These are phyloP conservation scores for Conoideocrella luteorostrata DNA, from an alignment of 2,329 filamentous ascomycete genomes.

Conservation along the genomic window DNA sequence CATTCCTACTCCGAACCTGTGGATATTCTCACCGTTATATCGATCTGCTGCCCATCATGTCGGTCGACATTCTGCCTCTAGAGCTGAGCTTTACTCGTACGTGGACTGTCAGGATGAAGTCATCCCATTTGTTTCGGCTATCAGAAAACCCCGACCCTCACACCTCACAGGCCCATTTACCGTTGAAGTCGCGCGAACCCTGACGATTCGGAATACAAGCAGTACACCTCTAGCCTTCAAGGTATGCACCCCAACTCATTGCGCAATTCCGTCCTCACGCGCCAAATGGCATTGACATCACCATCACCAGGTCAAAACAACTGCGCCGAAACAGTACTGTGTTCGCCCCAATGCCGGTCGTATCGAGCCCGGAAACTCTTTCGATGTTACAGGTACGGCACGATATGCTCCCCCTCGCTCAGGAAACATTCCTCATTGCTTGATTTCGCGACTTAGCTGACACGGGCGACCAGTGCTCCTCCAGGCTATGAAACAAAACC, in stretches of 20 bases:
- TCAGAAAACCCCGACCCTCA: conserved; percentile 10
- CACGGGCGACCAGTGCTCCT: conserved; percentile 62
- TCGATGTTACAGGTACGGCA: conserved; percentile 79
- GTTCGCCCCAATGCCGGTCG: conserved; percentile 94
- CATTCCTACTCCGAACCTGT: neutral
- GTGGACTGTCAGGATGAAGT: conserved; percentile 30
- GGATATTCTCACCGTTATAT: conserved; percentile 3
- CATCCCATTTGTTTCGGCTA: neutral
- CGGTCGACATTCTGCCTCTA: conserved; percentile 83
- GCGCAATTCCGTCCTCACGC: neutral
- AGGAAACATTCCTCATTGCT: neutral
- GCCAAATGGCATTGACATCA: neutral
- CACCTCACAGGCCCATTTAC: conserved; percentile 55
- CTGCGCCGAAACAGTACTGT: conserved; percentile 98
- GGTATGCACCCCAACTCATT: conserved; percentile 37
- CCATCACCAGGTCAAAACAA: conserved; percentile 80
- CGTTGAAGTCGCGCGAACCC: conserved; percentile 56
- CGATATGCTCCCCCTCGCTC: neutral
- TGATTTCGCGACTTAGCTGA: conserved; percentile 11
- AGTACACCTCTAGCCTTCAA: conserved; percentile 61
- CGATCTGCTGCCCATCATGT: conserved; percentile 55
- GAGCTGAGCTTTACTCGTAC: conserved; percentile 92
- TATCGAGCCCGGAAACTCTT: conserved; percentile 82
- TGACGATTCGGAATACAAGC: conserved; percentile 61
- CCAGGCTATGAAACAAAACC: conserved; percentile 96